Base-by-base conservation (phyloP, 352 stramenopile species). In the Blastocystis sp. region DNA sequence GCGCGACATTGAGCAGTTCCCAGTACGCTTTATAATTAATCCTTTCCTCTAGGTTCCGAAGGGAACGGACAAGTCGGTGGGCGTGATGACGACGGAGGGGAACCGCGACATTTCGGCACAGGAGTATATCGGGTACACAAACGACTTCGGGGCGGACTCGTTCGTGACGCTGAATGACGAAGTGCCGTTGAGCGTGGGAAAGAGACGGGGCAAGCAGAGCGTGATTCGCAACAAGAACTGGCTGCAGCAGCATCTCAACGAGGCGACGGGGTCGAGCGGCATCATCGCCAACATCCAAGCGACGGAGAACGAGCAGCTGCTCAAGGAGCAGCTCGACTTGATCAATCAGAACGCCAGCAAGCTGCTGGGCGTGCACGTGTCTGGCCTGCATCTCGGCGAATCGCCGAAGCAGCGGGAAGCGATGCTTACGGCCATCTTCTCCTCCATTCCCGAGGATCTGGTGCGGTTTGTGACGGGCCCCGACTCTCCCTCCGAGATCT, bases 391-490 rank as follows among this genome's bases (percentile, higher is more conserved):
- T 65, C 54, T 88, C 17, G 78, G 78, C 45, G 78, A 88, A 54
- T 65, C 62, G 19, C 34, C 52, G 21, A 24, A 88, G 59, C 64
- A 88, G 38, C 62, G 78, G 6, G 63, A 76, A 17, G n/a, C 40
- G 28, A 34, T 88, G n/a, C 64, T 88, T 21, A 59, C 19, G 11
- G 4, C 43, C 17, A 76, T 88, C 34, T 69, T 76, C 40, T 28
- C 43, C 10, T 57, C 64, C 38, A 40, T 88, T 42, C 78, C 78
- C 3, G 52, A 74, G 52, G 17, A n/a, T 40, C 34, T 79, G 1
- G 43, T 88, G 14, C 78, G 78, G 11, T 88, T 79, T 60, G 68
- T 88, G 9, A 88, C 78, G 19, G 78, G 78, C 45, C 78, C 78
- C 0, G 64, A 88, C 40, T 54, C 28, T 61, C 78, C 78, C 10